A percentile compares a stretch with the other conserved stretches of the same genome.
Evolutionary conservation across 495 filamentous ascomycete genomes (phyloP).

Genomic region (Chaetomium fimeti): DNA sequence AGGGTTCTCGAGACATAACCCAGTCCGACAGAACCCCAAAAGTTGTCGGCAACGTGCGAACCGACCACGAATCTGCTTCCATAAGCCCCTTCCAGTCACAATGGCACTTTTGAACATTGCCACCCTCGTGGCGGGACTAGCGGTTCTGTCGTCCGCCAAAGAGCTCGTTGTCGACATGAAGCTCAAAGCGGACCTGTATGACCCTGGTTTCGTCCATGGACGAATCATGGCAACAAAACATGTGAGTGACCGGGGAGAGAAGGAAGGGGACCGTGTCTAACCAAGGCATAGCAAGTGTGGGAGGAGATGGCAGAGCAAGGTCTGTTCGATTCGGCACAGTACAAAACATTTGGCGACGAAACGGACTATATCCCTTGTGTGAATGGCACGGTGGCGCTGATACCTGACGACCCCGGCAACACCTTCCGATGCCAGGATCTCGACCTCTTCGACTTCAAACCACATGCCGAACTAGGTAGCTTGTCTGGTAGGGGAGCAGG

Average conservation of each 20-base stretch:
- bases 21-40: background rate
- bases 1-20: too few species aligned
- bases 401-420: conserved; percentile 2
- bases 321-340: background rate
- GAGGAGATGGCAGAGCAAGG: background rate
- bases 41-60: background rate
- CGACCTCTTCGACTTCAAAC: conserved; percentile 56
- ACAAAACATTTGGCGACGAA: background rate
- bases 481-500: conserved; percentile 41
- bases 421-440: conserved; percentile 15
- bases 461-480: conserved; percentile 52
- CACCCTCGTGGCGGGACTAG: background rate
- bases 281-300: background rate
- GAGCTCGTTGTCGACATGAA: background rate
- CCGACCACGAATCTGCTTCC: background rate
- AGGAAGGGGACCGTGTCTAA: background rate
- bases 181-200: background rate
- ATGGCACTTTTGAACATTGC: background rate
- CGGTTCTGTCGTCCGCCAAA: background rate
- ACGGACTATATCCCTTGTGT: background rate
- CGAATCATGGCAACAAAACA: conserved; percentile 10
- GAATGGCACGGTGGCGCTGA: background rate
- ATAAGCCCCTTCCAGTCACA: background rate
- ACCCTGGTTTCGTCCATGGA: background rate
- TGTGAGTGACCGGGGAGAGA: background rate